A percentile compares a stretch with the other conserved stretches of the same genome.
phyloP scores from a whole-genome alignment of 768 basidiomycete genomes.

The Mycena galopus region DNA sequence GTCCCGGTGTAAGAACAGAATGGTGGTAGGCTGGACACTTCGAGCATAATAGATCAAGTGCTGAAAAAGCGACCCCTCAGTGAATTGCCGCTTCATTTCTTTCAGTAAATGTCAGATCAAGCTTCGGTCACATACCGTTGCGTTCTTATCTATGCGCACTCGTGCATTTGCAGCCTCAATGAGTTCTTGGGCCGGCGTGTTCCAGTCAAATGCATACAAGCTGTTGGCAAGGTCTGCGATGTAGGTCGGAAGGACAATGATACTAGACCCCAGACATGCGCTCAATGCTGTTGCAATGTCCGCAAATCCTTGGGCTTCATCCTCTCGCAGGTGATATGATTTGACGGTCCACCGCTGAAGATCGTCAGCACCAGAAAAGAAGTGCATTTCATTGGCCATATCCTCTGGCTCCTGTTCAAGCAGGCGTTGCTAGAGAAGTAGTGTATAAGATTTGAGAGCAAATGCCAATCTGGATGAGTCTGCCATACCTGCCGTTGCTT shows the following conservation, averaged over 20 bases:
- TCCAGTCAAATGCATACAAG: neutral
- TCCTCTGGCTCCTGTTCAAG: neutral
- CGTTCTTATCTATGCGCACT: neutral
- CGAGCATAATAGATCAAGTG: neutral
- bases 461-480: too few relatives aligned
- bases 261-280: neutral
- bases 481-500: constrained; percentile 1
- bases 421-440: neutral
- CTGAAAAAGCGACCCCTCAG: neutral
- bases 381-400: neutral
- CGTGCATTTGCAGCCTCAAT: neutral
- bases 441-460: neutral
- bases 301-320: neutral
- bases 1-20: neutral
- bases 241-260: neutral
- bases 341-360: neutral
- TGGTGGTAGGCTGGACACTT: neutral
- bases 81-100: neutral
- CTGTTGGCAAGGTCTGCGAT: neutral
- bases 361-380: neutral
- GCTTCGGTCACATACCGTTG: neutral
- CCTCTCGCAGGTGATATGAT: neutral
- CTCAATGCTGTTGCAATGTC: neutral
- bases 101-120: neutral
- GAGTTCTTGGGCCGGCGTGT: neutral